Evolutionary conservation across 805 yeast genomes (phyloP).

Genomic region (Pichia eremophila): DNA sequence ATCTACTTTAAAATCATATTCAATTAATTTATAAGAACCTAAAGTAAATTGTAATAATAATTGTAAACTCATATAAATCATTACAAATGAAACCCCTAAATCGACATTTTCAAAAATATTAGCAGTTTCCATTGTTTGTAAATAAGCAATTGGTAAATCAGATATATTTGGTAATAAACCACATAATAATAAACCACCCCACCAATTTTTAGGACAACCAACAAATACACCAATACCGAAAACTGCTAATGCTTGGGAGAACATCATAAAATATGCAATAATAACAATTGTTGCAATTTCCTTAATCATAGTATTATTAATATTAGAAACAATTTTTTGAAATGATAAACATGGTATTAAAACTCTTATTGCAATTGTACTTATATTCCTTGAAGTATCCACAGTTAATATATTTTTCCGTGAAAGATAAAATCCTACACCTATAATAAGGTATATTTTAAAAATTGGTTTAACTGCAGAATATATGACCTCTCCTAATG

Average conservation of each 20-base stretch:
- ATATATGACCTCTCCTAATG: constrained; percentile 60
- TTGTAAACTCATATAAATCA: constrained; percentile 65
- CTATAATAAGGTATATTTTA: constrained; percentile 67
- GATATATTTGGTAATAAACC: constrained; percentile 73
- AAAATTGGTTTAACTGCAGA: constrained; percentile 76
- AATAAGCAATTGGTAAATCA: constrained; percentile 79
- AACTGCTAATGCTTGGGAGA: constrained; percentile 9
- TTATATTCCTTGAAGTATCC: constrained; percentile 60
- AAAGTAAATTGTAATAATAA: constrained; percentile 60
- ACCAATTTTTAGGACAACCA: constrained; percentile 63
- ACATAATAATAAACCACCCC: constrained; percentile 60
- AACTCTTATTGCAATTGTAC: constrained; percentile 60
- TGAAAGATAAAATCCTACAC: constrained; percentile 57
- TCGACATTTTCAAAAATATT: constrained; percentile 50
- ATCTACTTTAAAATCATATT: constrained; percentile 49
- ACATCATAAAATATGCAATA: constrained; percentile 36
- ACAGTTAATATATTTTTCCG: constrained; percentile 54
- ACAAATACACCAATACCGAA: constrained; percentile 34
- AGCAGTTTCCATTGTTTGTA: constrained; percentile 62
- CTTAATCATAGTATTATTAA: constrained; percentile 59
- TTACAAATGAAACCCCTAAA: constrained; percentile 78
- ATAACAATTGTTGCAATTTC: constrained; percentile 56
- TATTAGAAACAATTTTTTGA: constrained; percentile 56
- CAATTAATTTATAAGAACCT: constrained; percentile 65
- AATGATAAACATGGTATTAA: constrained; percentile 72